A percentile compares a stretch with the other conserved stretches of the same genome.
Evolutionary conservation across 2,329 filamentous ascomycete genomes (phyloP).

Genomic region (Calonectria multiphialidica): DNA sequence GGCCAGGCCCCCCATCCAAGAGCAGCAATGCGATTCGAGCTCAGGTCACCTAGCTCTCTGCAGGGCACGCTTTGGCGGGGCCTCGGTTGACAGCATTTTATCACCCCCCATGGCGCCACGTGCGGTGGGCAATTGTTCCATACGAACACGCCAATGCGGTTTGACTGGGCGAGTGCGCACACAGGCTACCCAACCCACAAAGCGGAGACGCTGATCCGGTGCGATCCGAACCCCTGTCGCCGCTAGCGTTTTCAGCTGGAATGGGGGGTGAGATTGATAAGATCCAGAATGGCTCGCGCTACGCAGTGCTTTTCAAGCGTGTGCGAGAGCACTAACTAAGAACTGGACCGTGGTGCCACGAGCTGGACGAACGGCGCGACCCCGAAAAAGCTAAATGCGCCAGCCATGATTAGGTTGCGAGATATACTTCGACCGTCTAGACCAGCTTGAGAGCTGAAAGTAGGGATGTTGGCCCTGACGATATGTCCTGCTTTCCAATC

Average conservation of each 20-base stretch:
- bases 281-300: neutral
- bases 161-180: neutral
- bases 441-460: neutral
- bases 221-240: constrained; percentile 5
- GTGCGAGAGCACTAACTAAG: neutral
- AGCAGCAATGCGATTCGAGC: neutral
- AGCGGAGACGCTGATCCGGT: neutral
- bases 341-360: neutral
- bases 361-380: neutral
- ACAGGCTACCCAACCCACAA: neutral
- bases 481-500: neutral
- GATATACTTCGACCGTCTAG: neutral
- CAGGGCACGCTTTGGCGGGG: neutral
- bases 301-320: neutral
- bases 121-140: neutral
- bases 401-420: constrained; percentile 1
- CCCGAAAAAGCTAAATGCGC: neutral
- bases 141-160: neutral
- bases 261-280: constrained; percentile 4
- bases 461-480: neutral
- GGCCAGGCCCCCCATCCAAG: too few species aligned
- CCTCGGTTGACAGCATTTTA: neutral
- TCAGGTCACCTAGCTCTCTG: neutral
- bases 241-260: neutral
- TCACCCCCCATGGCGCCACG: neutral